Evolutionary conservation across 108 stramenopile genomes (phyloP).

Genomic region (Nannochloropsis gaditana): DNA sequence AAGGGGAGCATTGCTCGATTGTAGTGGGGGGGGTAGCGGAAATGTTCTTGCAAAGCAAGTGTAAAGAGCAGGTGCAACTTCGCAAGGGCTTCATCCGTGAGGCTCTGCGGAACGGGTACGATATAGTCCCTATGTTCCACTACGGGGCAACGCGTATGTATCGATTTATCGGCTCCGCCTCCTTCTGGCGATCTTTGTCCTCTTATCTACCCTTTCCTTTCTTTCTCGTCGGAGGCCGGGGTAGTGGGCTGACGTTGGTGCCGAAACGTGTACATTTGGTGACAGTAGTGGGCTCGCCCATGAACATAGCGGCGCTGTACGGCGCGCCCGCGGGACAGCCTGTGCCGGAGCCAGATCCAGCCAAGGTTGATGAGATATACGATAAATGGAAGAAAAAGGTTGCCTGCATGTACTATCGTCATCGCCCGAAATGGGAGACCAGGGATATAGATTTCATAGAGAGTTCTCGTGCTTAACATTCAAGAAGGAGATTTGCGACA

Average conservation of each 20-base stretch:
- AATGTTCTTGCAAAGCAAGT: neutral
- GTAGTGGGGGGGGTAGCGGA: neutral
- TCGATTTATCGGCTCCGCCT: neutral
- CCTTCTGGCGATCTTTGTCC: neutral
- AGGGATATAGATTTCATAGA: neutral
- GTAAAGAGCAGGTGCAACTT: neutral
- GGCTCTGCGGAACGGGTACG: neutral
- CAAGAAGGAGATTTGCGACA: too few species aligned
- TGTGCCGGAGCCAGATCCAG: slow-evolving; percentile 1
- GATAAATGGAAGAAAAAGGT: neutral
- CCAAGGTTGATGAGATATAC: slow-evolving; percentile 3
- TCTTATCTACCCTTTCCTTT: neutral
- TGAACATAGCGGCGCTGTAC: neutral
- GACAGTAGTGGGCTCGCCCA: neutral
- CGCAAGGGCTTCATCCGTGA: neutral
- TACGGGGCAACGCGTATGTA: neutral
- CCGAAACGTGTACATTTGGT: neutral
- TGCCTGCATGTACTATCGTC: neutral
- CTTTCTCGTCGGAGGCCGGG: neutral
- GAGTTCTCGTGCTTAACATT: too few species aligned
- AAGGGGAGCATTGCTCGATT: slow-evolving; percentile 13
- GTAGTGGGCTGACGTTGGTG: neutral
- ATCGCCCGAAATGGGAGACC: neutral
- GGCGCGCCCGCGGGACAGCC: neutral
- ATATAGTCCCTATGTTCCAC: neutral